Percentiles rank a stretch among this genome's conserved stretches.
phyloP scores from a whole-genome alignment of 164 flowering plant genomes.

The grape (Vitis vinifera) region ASM3070453v1 NC_081821.1:1980001-1980500 shows the following conservation, averaged over 20 bases:
- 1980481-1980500: too few relatives aligned
- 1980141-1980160: constrained; percentile 88
- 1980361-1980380: not conserved
- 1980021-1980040: not conserved
- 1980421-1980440: too few relatives aligned
- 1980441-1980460: too few relatives aligned
- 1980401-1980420: not conserved
- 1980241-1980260: constrained; percentile 80
- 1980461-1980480: too few relatives aligned
- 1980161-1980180: constrained; percentile 94
- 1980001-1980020: not conserved
- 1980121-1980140: constrained; percentile 91
- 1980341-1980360: constrained; percentile 65
- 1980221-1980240: constrained; percentile 94
- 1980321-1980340: constrained; percentile 7
- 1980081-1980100: constrained; percentile 96
- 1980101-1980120: constrained; percentile 97
- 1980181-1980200: constrained; percentile 91
- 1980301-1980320: constrained; percentile 92
- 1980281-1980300: constrained; percentile 98
- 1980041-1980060: constrained; percentile 65
- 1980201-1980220: constrained; percentile 97
- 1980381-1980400: not conserved
- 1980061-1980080: constrained; percentile 91
- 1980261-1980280: constrained; percentile 85